Conservation (phyloP, 768 basidiomycete species). For the Boletus barrowsii region DNA sequence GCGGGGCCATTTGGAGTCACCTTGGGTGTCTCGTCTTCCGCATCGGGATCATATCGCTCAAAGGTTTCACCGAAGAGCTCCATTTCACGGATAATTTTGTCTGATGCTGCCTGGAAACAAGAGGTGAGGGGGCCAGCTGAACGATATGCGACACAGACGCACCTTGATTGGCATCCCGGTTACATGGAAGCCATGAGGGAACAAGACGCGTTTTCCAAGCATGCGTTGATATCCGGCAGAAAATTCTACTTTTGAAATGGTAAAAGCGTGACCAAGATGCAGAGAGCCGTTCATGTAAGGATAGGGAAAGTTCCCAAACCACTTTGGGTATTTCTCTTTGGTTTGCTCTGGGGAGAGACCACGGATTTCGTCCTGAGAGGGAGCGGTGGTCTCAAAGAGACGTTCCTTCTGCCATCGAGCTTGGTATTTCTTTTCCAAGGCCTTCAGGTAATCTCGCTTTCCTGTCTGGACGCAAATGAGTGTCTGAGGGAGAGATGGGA, state of each 20-base stretch:
- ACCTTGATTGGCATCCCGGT: conserved; percentile 99
- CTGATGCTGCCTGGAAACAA: conserved; percentile 74
- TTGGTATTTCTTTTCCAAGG: conserved; percentile 84
- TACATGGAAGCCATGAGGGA: conserved; percentile 97
- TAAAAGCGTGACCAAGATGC: conserved; percentile 97
- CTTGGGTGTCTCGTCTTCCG: conserved; percentile 43
- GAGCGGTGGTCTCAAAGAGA: conserved; percentile 84
- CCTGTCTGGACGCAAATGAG: conserved; percentile 59
- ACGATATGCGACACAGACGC: conserved; percentile 23
- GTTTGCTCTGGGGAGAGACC: conserved; percentile 66
- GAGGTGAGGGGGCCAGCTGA: neutral
- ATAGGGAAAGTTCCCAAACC: conserved; percentile 95
- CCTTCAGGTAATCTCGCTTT: conserved; percentile 85
- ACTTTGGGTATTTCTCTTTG: conserved; percentile 82
- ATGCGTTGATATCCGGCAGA: conserved; percentile 92
- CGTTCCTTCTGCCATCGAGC: conserved; percentile 71
- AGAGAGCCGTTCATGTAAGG: conserved; percentile 99
- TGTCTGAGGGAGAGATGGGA: neutral
- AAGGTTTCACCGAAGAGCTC: conserved; percentile 93
- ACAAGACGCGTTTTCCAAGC: conserved; percentile 90
- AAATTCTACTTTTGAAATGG: conserved; percentile 97
- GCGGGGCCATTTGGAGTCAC: conserved; percentile 41
- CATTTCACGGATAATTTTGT: conserved; percentile 97
- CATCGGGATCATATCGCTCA: conserved; percentile 47
- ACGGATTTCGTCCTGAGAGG: conserved; percentile 59